phyloP scores from a whole-genome alignment of 2,329 filamentous ascomycete genomes.

The Pseudocercospora cruenta region DNA sequence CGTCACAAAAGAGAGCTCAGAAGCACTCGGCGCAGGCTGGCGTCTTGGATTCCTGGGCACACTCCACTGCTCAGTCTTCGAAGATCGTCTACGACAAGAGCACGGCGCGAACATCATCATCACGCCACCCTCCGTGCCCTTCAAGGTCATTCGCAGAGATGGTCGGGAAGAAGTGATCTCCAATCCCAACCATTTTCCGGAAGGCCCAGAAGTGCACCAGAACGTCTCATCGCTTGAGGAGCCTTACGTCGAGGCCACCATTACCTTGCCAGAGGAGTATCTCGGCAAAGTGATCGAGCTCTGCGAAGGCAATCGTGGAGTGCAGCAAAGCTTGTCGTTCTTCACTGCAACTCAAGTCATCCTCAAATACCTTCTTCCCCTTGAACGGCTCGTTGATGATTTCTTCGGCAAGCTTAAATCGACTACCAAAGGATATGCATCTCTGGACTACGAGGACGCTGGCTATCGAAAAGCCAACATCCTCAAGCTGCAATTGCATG shows the following conservation, averaged over 20 bases:
- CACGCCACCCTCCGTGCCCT: conserved; percentile 92
- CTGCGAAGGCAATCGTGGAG: conserved; percentile 85
- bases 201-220: conserved; percentile 61
- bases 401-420: conserved; percentile 97
- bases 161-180: conserved; percentile 79
- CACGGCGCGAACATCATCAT: conserved; percentile 95
- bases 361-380: conserved; percentile 84
- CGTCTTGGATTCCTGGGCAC: conserved; percentile 94
- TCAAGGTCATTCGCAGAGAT: conserved; percentile 78
- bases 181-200: conserved; percentile 87
- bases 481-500: conserved; percentile 86
- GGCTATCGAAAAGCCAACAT: conserved; percentile 81
- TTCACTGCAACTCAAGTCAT: conserved; percentile 93
- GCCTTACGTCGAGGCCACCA: conserved; percentile 77
- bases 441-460: conserved; percentile 93
- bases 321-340: conserved; percentile 85
- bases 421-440: conserved; percentile 91
- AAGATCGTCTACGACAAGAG: conserved; percentile 91
- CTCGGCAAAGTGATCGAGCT: conserved; percentile 93
- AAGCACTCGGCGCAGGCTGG: conserved; percentile 92
- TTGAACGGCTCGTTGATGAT: conserved; percentile 91
- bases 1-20: conserved; percentile 89
- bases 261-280: conserved; percentile 92
- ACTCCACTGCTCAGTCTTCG: conserved; percentile 97
- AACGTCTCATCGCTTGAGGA: conserved; percentile 67